phyloP scores from a whole-genome alignment of 257 asterid species.

The Petrea volubilis region DNA sequence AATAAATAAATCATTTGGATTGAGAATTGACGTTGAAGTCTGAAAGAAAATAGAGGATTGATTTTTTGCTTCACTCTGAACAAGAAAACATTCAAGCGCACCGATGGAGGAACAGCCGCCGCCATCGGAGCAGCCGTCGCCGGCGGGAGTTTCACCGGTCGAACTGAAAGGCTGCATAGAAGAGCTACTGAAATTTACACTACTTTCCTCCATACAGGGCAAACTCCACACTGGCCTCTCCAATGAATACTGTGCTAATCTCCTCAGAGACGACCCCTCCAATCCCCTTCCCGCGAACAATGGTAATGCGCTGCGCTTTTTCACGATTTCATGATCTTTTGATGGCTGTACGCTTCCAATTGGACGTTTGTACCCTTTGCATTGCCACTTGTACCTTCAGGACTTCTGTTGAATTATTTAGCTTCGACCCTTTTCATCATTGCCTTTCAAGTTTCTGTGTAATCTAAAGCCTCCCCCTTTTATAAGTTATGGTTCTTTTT shows the following conservation, averaged over 20 bases:
- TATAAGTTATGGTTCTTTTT: background rate
- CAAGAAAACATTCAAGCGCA: background rate
- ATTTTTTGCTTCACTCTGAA: too few species aligned
- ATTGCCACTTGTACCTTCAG: background rate
- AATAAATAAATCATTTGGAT: too few species aligned
- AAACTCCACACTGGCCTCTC: constrained; percentile 58
- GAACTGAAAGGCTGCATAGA: constrained; percentile 56
- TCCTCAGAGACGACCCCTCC: constrained; percentile 52
- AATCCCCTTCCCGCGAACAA: constrained; percentile 3
- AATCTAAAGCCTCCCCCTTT: background rate
- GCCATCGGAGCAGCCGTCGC: constrained; percentile 25
- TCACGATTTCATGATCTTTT: background rate
- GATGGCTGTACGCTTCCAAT: background rate
- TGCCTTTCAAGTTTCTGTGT: background rate
- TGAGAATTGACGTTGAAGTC: too few species aligned
- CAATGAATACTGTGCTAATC: constrained; percentile 53
- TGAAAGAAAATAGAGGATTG: too few species aligned
- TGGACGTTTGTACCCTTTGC: constrained; percentile 16
- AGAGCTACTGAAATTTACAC: constrained; percentile 56
- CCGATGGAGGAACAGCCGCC: background rate
- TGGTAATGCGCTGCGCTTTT: constrained; percentile 21
- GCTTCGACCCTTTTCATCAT: background rate
- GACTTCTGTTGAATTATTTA: background rate
- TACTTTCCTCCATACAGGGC: constrained; percentile 43
- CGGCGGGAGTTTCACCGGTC: constrained; percentile 47